Percentiles rank a stretch among this genome's conserved stretches.
Evolutionary conservation across 805 yeast species (phyloP).

Genomic region (Candida parachauliodes): DNA sequence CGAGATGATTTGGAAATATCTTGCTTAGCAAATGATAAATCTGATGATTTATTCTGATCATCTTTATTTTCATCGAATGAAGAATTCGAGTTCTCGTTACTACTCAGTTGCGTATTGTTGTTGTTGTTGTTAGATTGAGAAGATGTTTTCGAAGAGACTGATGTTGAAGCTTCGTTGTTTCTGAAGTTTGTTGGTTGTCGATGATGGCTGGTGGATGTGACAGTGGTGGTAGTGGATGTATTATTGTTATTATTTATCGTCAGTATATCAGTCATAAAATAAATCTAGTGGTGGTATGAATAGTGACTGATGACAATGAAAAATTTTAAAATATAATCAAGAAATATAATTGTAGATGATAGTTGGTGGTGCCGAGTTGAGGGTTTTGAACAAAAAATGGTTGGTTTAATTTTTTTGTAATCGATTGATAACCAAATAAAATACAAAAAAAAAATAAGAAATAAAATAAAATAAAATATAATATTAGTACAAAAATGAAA

Average conservation of each 20-base stretch:
- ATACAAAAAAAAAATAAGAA: no score
- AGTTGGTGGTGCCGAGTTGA: no score
- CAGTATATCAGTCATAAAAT: slow-evolving; percentile 1
- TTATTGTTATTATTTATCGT: background rate
- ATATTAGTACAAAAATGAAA: no score
- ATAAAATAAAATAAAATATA: no score
- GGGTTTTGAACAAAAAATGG: background rate
- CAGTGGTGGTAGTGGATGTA: background rate
- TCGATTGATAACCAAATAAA: background rate
- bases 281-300: no score
- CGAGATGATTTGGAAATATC: slow-evolving; percentile 30
- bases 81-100: slow-evolving; percentile 1
- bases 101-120: background rate
- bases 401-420: no score
- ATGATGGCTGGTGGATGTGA: background rate
- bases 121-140: background rate
- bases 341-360: no score
- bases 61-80: slow-evolving; percentile 4
- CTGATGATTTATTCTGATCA: slow-evolving; percentile 5
- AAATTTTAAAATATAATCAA: no score
- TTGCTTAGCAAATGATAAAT: slow-evolving; percentile 35
- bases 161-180: background rate
- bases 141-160: background rate
- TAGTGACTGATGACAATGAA: no score
- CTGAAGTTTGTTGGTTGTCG: slow-evolving; percentile 2